Conservation (phyloP, 2,329 filamentous ascomycete species). For the Purpureocillium takamizusanense region DNA sequence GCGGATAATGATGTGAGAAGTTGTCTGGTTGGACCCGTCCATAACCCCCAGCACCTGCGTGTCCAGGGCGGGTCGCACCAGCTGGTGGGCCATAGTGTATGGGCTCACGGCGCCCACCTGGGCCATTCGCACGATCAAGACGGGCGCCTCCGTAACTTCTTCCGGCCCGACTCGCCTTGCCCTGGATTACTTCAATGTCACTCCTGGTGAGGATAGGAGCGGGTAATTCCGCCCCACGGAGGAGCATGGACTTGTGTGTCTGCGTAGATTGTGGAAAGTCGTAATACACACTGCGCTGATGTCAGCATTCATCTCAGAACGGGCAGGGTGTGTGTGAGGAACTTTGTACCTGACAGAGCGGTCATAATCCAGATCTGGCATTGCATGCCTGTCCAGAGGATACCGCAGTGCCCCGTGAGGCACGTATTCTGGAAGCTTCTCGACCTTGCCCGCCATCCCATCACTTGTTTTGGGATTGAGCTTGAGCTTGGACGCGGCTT, state of each 20-base stretch:
- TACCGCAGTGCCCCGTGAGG: constrained; percentile 76
- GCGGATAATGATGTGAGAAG: constrained; percentile 13
- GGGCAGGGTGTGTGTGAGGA: not conserved
- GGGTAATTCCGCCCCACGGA: constrained; percentile 72
- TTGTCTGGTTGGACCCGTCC: not conserved
- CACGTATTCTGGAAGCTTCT: constrained; percentile 75
- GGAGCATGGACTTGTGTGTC: constrained; percentile 86
- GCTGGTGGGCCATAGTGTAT: constrained; percentile 18
- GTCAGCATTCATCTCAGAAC: constrained; percentile 18
- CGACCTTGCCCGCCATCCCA: constrained; percentile 70
- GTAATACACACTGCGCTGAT: constrained; percentile 61
- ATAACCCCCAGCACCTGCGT: constrained; percentile 2
- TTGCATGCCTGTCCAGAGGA: constrained; percentile 60
- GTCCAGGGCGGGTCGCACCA: constrained; percentile 3
- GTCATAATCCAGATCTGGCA: constrained; percentile 77
- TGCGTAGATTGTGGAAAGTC: constrained; percentile 66
- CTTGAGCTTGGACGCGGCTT: constrained; percentile 55
- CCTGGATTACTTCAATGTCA: constrained; percentile 66
- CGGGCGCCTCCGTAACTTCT: constrained; percentile 17
- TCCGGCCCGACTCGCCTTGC: constrained; percentile 47
- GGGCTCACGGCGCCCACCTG: constrained; percentile 12
- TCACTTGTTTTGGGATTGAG: constrained; percentile 68
- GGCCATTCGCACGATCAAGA: constrained; percentile 11
- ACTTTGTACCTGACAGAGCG: constrained; percentile 66
- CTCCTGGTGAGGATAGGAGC: constrained; percentile 61